Evolutionary conservation across 192 early-diverging fungal species (phyloP), one percentile per base, ranked within the genome.

Genomic region (Podila epicladia): DNA sequence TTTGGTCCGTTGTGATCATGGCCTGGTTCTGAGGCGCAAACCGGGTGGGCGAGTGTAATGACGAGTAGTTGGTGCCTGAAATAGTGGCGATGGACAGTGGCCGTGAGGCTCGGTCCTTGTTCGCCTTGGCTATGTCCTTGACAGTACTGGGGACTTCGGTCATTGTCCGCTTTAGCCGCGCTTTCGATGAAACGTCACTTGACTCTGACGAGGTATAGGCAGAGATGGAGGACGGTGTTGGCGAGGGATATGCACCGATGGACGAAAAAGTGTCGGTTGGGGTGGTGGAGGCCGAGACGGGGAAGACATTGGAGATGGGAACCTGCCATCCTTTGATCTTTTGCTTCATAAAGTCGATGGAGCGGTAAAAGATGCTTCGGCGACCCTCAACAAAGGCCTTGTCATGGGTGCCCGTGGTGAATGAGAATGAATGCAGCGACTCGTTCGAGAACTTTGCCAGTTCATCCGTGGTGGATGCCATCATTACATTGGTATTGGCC

Each of bases 1-100:
- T 33, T 19, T 68, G 69, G 72, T 89, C 78, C 0, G 89, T 90
- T 0, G 91, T 91, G 29, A 90, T 78, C 29, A 90, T 90, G 20
- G 88, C 88, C 65, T 92, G 89, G 49, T 85, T 88, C 68, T 88
- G 87, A 13, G 89, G 89, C 3, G 87, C 71, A 41, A 89, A 91
- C 22, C 89, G 84, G 1, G 84, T 88, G 2, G 89, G 87, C 31
- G 83, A 76, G 53, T 90, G 89, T 31, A 88, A 58, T 3, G 75
- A 63, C 15, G 64, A 63, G 22, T 64, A 79, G 49, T 72, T 72
- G 38, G 70, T 41, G 48, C 65, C 69, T n/a, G 76, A 79, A 38
- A 79, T 69, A 12, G 76, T 79, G 2, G 76, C 76, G n/a, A 79
- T 29, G 17, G 76, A 79, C n/a, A 79, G 61, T 8, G 76, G 76